Percentiles rank a stretch among this genome's conserved stretches.
phyloP scores from a whole-genome alignment of 345 rosid species.

The Murraya koenigii region DNA sequence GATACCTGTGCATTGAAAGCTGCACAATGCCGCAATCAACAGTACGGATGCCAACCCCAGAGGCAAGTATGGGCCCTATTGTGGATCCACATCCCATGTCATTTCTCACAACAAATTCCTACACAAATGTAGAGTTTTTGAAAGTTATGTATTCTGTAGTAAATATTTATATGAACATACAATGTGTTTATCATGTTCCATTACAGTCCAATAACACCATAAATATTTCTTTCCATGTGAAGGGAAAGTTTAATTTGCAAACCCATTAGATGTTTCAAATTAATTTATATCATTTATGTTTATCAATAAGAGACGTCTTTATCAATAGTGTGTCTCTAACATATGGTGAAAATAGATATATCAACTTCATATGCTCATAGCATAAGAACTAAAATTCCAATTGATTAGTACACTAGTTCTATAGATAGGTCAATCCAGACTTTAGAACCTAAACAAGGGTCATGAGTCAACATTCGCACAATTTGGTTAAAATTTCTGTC shows the following conservation, averaged over 20 bases:
- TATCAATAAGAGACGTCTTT: neutral
- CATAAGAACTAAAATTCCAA: neutral
- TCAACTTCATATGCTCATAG: neutral
- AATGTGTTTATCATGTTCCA: neutral
- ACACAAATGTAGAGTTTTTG: slow-evolving; percentile 7
- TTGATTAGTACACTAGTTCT: neutral
- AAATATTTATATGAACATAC: neutral
- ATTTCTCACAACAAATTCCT: slow-evolving; percentile 96
- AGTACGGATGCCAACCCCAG: slow-evolving; percentile 85
- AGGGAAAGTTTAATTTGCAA: neutral
- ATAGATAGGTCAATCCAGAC: neutral
- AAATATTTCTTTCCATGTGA: neutral
- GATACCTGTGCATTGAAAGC: slow-evolving; percentile 95
- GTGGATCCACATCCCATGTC: slow-evolving; percentile 99
- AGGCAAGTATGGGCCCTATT: slow-evolving; percentile 94
- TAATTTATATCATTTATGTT: neutral
- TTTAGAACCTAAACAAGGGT: neutral
- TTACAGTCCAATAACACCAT: neutral
- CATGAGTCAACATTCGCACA: neutral
- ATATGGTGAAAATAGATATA: neutral
- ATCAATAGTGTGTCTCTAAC: neutral
- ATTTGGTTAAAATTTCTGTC: neutral
- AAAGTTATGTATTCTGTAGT: neutral
- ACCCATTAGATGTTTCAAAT: neutral
- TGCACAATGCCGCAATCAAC: slow-evolving; percentile 96